Conservation (phyloP, 306 rosid genomes). For the Parietaria judaica region DNA sequence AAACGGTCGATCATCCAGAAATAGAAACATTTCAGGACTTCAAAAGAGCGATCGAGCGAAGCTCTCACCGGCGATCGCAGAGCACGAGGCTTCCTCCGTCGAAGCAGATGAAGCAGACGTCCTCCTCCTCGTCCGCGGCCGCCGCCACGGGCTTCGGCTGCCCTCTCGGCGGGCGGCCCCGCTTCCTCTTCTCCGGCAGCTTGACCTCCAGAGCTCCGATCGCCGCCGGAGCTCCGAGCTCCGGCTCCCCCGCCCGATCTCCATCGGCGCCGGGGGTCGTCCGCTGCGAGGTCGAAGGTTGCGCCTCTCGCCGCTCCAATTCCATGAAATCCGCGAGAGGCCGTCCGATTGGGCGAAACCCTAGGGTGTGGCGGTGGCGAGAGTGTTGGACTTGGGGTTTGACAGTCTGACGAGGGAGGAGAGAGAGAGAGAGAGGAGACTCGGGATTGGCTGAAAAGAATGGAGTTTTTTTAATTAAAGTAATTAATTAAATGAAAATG, state of each 20-base stretch:
- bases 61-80: constrained; percentile 95
- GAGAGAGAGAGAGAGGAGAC: constrained; percentile 1
- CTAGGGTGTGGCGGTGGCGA: constrained; percentile 35
- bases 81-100: constrained; percentile 97
- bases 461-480: background rate
- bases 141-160: constrained; percentile 28
- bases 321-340: background rate
- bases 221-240: constrained; percentile 20
- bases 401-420: background rate
- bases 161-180: constrained; percentile 74
- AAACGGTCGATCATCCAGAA: background rate
- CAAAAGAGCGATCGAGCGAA: background rate
- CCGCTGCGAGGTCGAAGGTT: constrained; percentile 11
- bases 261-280: constrained; percentile 8
- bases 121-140: constrained; percentile 62
- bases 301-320: constrained; percentile 8
- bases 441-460: constrained; percentile 33
- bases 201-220: constrained; percentile 14
- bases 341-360: constrained; percentile 21
- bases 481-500: background rate
- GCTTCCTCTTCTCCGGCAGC: constrained; percentile 39
- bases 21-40: background rate
- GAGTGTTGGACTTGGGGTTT: constrained; percentile 12
- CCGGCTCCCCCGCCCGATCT: constrained; percentile 19
- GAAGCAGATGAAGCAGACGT: constrained; percentile 92